phyloP scores from a whole-genome alignment of 2,329 filamentous ascomycete genomes.

The Botrytis cinerea region DNA sequence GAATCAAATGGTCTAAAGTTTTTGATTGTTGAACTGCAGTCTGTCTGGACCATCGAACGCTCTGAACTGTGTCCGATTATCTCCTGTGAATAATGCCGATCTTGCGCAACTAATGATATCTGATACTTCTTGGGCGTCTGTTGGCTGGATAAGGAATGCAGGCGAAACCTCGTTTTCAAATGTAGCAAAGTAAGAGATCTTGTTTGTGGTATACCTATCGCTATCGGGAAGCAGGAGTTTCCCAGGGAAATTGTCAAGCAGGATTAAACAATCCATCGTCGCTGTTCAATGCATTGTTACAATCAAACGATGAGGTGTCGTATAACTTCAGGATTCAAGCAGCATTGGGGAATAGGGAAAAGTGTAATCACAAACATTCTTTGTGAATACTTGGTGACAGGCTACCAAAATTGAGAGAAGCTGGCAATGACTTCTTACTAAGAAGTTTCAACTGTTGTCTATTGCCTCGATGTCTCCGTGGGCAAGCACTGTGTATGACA shows the following conservation, averaged over 20 bases:
- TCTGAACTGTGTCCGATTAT: not conserved
- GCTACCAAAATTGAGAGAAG: not conserved
- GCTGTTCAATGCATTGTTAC: not conserved
- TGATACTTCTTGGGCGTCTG: not conserved
- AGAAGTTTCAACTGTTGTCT: not conserved
- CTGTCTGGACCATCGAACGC: too few species aligned
- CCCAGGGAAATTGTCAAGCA: constrained; percentile 1
- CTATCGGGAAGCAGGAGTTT: not conserved
- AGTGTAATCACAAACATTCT: not conserved
- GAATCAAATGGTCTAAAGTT: too few species aligned
- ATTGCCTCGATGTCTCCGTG: not conserved
- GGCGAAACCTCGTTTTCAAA: not conserved
- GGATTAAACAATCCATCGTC: not conserved
- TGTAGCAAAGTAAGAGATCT: not conserved
- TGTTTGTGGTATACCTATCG: not conserved
- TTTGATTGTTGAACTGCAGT: too few species aligned
- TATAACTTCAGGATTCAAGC: not conserved
- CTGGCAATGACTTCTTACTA: not conserved
- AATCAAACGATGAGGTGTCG: not conserved
- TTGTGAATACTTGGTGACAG: not conserved
- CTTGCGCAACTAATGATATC: not conserved
- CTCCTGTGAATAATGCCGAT: not conserved
- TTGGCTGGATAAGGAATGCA: not conserved
- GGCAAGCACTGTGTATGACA: not conserved
- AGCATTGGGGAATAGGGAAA: not conserved